Evolutionary conservation across 176 grass and related monocot genomes (phyloP).

Genomic region (Zizania latifolia): DNA sequence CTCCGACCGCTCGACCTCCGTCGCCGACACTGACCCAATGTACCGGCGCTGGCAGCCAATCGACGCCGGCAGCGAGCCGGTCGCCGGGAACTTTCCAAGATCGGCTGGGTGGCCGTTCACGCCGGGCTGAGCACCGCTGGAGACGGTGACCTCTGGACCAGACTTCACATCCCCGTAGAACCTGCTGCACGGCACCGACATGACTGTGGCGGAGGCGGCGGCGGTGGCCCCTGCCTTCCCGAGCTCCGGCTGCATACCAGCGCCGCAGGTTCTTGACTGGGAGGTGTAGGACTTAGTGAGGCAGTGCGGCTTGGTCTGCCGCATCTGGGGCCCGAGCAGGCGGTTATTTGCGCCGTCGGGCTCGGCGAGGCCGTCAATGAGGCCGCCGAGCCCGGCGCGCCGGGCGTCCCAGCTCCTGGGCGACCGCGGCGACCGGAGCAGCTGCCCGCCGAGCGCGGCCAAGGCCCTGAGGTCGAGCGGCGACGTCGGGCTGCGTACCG

Average conservation of each 20-base stretch:
- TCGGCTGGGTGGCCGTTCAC: background rate
- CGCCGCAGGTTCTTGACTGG: constrained; percentile 41
- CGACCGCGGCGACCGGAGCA: constrained; percentile 43
- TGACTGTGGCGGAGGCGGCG: background rate
- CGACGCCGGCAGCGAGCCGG: constrained; percentile 65
- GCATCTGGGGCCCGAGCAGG: constrained; percentile 29
- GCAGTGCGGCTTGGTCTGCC: constrained; percentile 8
- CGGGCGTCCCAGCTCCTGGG: constrained; percentile 68
- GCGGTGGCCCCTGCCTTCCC: constrained; percentile 24
- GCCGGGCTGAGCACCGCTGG: background rate
- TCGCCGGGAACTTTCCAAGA: constrained; percentile 34
- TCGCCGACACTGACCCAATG: constrained; percentile 61
- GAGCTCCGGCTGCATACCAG: constrained; percentile 15
- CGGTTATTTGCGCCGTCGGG: constrained; percentile 12
- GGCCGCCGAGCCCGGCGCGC: constrained; percentile 57
- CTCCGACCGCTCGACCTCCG: constrained; percentile 83
- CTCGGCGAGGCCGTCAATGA: constrained; percentile 53
- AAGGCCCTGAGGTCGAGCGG: constrained; percentile 72
- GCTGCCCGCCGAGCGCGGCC: constrained; percentile 25
- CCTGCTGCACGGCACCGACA: constrained; percentile 26
- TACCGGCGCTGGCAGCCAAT: constrained; percentile 29
- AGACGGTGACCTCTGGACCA: constrained; percentile 38
- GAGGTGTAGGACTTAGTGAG: constrained; percentile 20
- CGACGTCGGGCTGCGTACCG: constrained; percentile 73
- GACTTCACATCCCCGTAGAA: constrained; percentile 50